phyloP scores from a whole-genome alignment of 2,329 filamentous ascomycete species.

The Microcyclospora tardicrescens region DNA sequence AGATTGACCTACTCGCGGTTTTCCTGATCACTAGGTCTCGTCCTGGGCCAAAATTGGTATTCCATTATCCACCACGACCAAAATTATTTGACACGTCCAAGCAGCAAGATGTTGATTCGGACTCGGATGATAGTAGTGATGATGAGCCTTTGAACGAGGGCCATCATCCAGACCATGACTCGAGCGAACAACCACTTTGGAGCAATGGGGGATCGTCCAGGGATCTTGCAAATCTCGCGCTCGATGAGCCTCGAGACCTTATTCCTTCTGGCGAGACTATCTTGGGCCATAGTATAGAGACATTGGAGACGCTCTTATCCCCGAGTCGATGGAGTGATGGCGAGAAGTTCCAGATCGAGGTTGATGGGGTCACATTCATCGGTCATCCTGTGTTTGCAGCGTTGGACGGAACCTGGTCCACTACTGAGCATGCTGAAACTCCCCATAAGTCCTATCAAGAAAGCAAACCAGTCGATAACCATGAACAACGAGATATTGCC shows the following conservation, averaged over 20 bases:
- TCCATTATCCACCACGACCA: constrained; percentile 60
- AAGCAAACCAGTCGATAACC: background rate
- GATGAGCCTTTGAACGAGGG: background rate
- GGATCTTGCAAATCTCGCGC: background rate
- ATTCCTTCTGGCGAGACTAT: constrained; percentile 3
- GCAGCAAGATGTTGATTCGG: background rate
- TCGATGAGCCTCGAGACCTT: background rate
- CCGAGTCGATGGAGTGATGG: constrained; percentile 52
- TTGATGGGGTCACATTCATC: constrained; percentile 68
- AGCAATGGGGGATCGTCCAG: background rate
- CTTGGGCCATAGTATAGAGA: constrained; percentile 34
- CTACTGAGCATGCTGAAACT: background rate
- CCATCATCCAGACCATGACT: constrained; percentile 13
- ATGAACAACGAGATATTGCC: constrained; percentile 1
- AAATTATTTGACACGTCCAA: constrained; percentile 19
- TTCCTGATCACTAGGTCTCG: constrained; percentile 63
- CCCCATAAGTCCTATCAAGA: background rate
- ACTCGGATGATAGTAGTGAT: constrained; percentile 1
- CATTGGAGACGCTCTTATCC: constrained; percentile 67
- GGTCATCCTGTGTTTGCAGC: constrained; percentile 75
- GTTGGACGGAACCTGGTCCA: constrained; percentile 42
- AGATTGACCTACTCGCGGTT: constrained; percentile 45
- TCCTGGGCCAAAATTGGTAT: constrained; percentile 70
- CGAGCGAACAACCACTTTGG: background rate
- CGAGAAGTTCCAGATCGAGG: constrained; percentile 74